Conservation (phyloP, 805 yeast genomes). For the Pichia deserticola region DNA sequence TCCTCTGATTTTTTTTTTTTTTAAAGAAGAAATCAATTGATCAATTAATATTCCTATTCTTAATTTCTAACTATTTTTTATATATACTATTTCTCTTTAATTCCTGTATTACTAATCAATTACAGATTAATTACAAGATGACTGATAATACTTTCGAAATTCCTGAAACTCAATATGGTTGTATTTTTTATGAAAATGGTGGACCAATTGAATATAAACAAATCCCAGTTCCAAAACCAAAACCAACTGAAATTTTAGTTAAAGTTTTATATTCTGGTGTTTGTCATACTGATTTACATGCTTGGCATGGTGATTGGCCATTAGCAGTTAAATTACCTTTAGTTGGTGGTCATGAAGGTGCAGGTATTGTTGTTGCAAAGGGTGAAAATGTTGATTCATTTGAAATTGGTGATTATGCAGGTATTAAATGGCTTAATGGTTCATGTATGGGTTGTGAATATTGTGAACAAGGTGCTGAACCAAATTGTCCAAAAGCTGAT, state of each 20-base stretch:
- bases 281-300: conserved; percentile 87
- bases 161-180: conserved; percentile 61
- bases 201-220: conserved; percentile 59
- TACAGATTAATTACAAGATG: conserved; percentile 15
- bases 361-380: conserved; percentile 69
- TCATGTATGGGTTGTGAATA: conserved; percentile 67
- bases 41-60: no score
- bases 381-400: conserved; percentile 60
- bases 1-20: no score
- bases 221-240: conserved; percentile 71
- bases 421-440: conserved; percentile 73
- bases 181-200: conserved; percentile 53
- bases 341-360: conserved; percentile 84
- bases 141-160: conserved; percentile 28
- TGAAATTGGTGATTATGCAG: conserved; percentile 70
- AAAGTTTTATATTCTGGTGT: conserved; percentile 79
- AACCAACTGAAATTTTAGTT: conserved; percentile 63
- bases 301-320: conserved; percentile 90
- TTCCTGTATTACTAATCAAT: no score
- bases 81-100: no score
- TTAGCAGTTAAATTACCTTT: conserved; percentile 59
- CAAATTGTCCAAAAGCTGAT: conserved; percentile 62
- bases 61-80: no score
- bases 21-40: no score
- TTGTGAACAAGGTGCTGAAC: conserved; percentile 58